Conservation (phyloP, 2,329 filamentous ascomycete genomes). For the Pseudogymnoascus sp. region DNA sequence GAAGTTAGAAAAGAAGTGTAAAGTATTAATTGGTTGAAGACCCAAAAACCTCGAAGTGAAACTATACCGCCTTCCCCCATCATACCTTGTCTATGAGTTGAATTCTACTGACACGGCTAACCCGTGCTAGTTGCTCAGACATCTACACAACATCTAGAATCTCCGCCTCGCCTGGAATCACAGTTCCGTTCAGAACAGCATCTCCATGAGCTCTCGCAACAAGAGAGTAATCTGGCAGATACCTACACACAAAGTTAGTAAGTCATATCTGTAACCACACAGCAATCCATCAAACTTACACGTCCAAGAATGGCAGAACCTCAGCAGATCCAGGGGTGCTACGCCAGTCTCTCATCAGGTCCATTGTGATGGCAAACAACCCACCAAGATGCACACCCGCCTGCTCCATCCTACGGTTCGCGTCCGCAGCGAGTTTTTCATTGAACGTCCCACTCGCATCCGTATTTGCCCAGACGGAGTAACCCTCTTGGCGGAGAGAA, state of each 20-base stretch:
- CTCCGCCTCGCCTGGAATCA: constrained; percentile 45
- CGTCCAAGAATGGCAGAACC: constrained; percentile 55
- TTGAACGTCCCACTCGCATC: constrained; percentile 62
- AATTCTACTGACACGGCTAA: neutral
- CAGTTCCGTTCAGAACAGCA: constrained; percentile 50
- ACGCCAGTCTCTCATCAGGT: constrained; percentile 25
- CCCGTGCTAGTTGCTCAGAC: neutral
- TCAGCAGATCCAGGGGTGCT: constrained; percentile 40
- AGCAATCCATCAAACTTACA: constrained; percentile 24
- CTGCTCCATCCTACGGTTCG: constrained; percentile 57
- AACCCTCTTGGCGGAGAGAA: constrained; percentile 61
- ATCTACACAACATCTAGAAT: constrained; percentile 11
- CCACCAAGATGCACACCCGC: constrained; percentile 50
- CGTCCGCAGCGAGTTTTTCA: constrained; percentile 49
- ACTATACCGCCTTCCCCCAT: neutral
- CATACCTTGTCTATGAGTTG: neutral
- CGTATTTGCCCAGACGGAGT: constrained; percentile 64
- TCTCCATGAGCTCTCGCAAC: constrained; percentile 53
- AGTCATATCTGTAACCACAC: neutral
- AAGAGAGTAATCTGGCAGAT: constrained; percentile 56
- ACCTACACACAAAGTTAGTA: constrained; percentile 26
- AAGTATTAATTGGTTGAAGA: neutral
- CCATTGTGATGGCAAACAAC: constrained; percentile 24
- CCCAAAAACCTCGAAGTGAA: neutral
- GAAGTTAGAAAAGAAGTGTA: neutral